These are phyloP conservation scores for Elaeagnus macrophylla DNA, from an alignment of 306 rosid genomes.

Conservation along the genomic window DNA sequence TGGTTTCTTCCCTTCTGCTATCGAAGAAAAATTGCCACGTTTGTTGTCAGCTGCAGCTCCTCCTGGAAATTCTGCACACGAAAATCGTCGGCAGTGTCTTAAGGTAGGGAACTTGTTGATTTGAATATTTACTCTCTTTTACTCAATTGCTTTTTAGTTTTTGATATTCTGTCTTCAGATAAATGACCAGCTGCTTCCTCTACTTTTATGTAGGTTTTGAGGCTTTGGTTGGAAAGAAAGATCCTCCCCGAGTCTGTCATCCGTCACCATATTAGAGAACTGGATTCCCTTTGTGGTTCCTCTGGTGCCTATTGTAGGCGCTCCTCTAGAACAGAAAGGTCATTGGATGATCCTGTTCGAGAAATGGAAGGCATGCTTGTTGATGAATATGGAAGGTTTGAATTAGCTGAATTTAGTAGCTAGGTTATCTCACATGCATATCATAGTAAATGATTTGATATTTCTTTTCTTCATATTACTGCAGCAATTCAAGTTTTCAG, in stretches of 20 bases:
- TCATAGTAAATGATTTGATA: not conserved
- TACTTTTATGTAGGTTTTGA: conserved; percentile 57
- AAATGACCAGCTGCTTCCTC: conserved; percentile 11
- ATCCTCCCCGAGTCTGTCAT: conserved; percentile 64
- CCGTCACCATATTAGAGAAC: conserved; percentile 78
- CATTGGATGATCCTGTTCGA: conserved; percentile 88
- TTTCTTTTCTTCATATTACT: conserved; percentile 16
- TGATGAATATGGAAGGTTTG: conserved; percentile 99
- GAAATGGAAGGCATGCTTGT: conserved; percentile 99
- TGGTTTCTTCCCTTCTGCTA: conserved; percentile 62
- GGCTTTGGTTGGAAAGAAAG: conserved; percentile 79
- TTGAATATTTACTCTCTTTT: not conserved
- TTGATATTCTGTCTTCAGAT: not conserved
- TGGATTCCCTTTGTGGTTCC: conserved; percentile 40
- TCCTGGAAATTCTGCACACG: conserved; percentile 61
- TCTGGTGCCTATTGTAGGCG: conserved; percentile 60
- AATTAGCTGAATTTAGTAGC: conserved; percentile 13
- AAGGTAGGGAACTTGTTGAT: conserved; percentile 44
- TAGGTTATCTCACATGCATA: not conserved
- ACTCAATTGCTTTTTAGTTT: not conserved
- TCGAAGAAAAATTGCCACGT: conserved; percentile 63
- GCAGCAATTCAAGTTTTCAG: conserved; percentile 92
- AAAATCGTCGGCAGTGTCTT: conserved; percentile 85
- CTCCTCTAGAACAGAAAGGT: conserved; percentile 69
- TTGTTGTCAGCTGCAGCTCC: conserved; percentile 92